phyloP scores from a whole-genome alignment of 768 basidiomycete genomes.

The Leccinum subgranulosum region DNA sequence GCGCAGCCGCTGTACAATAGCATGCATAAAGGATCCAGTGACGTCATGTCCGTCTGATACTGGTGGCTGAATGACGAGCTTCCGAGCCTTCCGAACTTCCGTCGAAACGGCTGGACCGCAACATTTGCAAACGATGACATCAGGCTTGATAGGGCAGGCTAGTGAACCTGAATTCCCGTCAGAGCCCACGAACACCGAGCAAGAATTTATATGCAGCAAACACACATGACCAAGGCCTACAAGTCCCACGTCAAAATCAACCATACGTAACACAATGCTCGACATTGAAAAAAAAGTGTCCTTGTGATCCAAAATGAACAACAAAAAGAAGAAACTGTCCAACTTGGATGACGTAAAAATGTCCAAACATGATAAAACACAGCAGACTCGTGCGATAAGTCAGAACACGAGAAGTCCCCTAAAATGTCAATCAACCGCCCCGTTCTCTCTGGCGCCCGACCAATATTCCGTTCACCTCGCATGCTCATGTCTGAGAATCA shows the following conservation, averaged over 20 bases:
- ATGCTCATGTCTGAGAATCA: neutral
- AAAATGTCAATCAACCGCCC: neutral
- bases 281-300: neutral
- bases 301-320: neutral
- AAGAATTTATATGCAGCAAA: neutral
- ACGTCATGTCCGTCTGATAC: neutral
- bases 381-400: neutral
- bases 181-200: neutral
- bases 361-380: neutral
- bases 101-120: neutral
- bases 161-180: neutral
- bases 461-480: neutral
- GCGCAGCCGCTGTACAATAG: neutral
- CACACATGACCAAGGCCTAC: neutral
- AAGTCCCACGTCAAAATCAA: conserved; percentile 10
- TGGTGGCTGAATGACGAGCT: neutral
- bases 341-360: neutral
- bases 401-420: neutral
- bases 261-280: conserved; percentile 8
- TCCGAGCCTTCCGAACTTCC: neutral
- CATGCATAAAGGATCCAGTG: neutral
- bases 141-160: neutral
- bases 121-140: conserved; percentile 3
- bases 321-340: neutral
- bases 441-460: neutral